Base-by-base conservation (phyloP, 2,329 filamentous ascomycete species). In the Penicillium sp. region DNA sequence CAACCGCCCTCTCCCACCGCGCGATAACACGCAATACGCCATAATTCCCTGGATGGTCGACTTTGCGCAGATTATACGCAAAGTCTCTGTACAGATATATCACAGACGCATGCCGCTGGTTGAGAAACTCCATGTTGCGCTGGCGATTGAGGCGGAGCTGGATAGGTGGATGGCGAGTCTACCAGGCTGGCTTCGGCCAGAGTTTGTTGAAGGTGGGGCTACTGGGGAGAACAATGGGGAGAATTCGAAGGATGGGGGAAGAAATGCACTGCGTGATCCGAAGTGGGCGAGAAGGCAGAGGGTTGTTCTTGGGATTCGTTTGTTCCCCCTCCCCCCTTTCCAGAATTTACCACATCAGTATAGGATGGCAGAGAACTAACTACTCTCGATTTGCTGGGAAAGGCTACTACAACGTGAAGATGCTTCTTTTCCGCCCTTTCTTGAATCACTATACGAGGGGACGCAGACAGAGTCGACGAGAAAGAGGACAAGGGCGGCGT, bases 11-110 rank as follows among this genome's bases (percentile, higher is more conserved):
- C 69, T 77, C n/a, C 76, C 76, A 2, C 67, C 69, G 7, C 64
- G 76, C 29, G 72, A 79, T 52, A 69, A 75, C 50, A 72, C 74
- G 0, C 75, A 78, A 62, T 74, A 72, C 50, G 71, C 74, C 26
- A 78, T 81, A 11, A 76, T 80, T n/a, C 73, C 76, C 0, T 76
- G 71, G 66, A 79, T 78, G 77, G 73, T 79, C 26, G 74, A 75
- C 15, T 73, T 80, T 29, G 75, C 78, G 2, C 71, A 75, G 45
- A 78, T 80, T 3, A 79, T 77, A 11, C 73, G 78, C 23, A 71
- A 71, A 9, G 75, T 79, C 1, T 78, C 76, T 5, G 68, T 79
- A n/a, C 72, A 75, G n/a, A 73, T 80, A 1, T 79, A 81, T 54
- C 75, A 78, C 23, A 71, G 71, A 5, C 70, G 71, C 6, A 71